Evolutionary conservation across 352 stramenopile genomes (phyloP).

Genomic region (Phytophthora cactorum): DNA sequence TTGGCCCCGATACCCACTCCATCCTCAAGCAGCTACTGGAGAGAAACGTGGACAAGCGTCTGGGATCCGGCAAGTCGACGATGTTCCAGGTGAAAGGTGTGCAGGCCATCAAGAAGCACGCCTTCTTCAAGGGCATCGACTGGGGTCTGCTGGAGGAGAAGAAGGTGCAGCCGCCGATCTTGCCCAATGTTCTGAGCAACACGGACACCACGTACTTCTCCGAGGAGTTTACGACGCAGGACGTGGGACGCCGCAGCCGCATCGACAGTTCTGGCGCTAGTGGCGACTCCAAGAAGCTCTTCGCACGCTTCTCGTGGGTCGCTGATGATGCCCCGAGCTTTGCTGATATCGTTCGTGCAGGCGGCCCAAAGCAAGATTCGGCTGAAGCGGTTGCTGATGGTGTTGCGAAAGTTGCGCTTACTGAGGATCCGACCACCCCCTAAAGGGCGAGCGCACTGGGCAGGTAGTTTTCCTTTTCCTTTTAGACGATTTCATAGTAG

Average conservation of each 20-base stretch:
- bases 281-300: slow-evolving; percentile 57
- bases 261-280: slow-evolving; percentile 35
- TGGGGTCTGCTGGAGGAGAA: slow-evolving; percentile 94
- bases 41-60: slow-evolving; percentile 94
- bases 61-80: slow-evolving; percentile 94
- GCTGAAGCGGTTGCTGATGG: slow-evolving; percentile 14
- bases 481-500: slow-evolving; percentile 21
- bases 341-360: slow-evolving; percentile 52
- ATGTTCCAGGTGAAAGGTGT: slow-evolving; percentile 99
- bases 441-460: slow-evolving; percentile 22
- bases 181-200: slow-evolving; percentile 87
- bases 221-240: slow-evolving; percentile 88
- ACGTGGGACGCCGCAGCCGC: slow-evolving; percentile 61
- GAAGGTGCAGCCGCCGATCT: slow-evolving; percentile 89
- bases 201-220: slow-evolving; percentile 95
- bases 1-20: slow-evolving; percentile 89
- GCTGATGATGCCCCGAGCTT: slow-evolving; percentile 65
- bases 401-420: slow-evolving; percentile 28
- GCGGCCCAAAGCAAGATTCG: slow-evolving; percentile 13
- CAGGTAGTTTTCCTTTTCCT: slow-evolving; percentile 30
- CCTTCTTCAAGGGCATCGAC: slow-evolving; percentile 95
- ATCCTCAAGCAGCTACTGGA: slow-evolving; percentile 97
- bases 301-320: slow-evolving; percentile 79
- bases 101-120: slow-evolving; percentile 95
- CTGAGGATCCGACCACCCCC: slow-evolving; percentile 13